Evolutionary conservation across 1,284 basidiomycete genomes (phyloP).

Genomic region (Cryptococcus amylolentus): DNA sequence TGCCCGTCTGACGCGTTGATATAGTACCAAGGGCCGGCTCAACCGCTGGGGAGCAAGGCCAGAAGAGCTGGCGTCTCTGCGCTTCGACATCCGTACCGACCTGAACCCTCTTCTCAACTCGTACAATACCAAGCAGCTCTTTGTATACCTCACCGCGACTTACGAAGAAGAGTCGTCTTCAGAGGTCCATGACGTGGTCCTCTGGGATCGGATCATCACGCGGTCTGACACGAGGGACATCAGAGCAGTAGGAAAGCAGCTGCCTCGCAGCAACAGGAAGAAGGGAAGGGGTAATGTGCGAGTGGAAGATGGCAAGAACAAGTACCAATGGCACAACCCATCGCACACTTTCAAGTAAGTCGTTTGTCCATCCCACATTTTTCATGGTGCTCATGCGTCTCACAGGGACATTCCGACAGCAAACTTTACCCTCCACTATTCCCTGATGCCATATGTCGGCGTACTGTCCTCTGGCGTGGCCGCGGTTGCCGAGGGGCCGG

Average conservation of each 20-base stretch:
- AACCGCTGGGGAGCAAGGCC: constrained; percentile 35
- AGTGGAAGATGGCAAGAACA: constrained; percentile 43
- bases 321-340: constrained; percentile 45
- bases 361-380: neutral
- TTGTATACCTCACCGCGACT: constrained; percentile 48
- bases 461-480: constrained; percentile 45
- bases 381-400: constrained; percentile 1
- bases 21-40: constrained; percentile 37
- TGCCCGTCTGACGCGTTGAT: neutral
- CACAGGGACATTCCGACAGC: constrained; percentile 36
- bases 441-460: constrained; percentile 52
- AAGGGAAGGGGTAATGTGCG: constrained; percentile 36
- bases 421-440: constrained; percentile 49
- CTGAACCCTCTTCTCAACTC: constrained; percentile 45
- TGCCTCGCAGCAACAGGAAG: constrained; percentile 17
- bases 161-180: constrained; percentile 30
- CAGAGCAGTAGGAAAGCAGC: constrained; percentile 34
- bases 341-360: constrained; percentile 47
- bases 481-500: constrained; percentile 36
- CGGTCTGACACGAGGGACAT: constrained; percentile 38
- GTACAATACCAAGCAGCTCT: constrained; percentile 52
- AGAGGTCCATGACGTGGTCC: constrained; percentile 43
- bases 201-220: constrained; percentile 50
- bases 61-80: constrained; percentile 45
- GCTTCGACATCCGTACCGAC: constrained; percentile 49